phyloP scores from a whole-genome alignment of 306 rosid species.

The Lathyrus aphaca region DNA sequence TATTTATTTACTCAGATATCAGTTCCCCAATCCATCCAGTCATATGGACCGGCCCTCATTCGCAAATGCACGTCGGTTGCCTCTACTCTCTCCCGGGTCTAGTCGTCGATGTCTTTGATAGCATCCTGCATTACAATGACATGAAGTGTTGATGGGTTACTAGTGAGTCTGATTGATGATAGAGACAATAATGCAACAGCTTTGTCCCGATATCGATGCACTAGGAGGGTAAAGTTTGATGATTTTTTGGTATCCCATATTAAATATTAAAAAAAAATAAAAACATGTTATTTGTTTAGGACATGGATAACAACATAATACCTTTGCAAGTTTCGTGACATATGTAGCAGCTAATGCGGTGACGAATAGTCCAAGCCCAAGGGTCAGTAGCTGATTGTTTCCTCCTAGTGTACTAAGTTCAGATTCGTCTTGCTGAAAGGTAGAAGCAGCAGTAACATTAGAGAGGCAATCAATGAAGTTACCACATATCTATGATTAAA shows the following conservation, averaged over 20 bases:
- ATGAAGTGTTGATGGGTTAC: neutral
- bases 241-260: slow-evolving; percentile 18
- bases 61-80: slow-evolving; percentile 33
- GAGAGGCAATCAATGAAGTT: slow-evolving; percentile 19
- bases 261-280: slow-evolving; percentile 2
- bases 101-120: slow-evolving; percentile 50
- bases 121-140: slow-evolving; percentile 52
- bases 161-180: slow-evolving; percentile 1
- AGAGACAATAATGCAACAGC: slow-evolving; percentile 11
- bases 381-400: slow-evolving; percentile 74
- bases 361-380: slow-evolving; percentile 80
- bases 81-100: slow-evolving; percentile 26
- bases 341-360: slow-evolving; percentile 89
- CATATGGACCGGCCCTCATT: slow-evolving; percentile 32
- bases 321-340: slow-evolving; percentile 92
- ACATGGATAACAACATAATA: slow-evolving; percentile 34
- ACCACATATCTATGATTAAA: neutral
- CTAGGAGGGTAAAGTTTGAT: neutral
- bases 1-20: slow-evolving; percentile 38
- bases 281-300: slow-evolving; percentile 15
- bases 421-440: slow-evolving; percentile 92
- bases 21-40: neutral
- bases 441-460: slow-evolving; percentile 37
- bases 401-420: slow-evolving; percentile 67
- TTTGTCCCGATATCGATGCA: neutral